Evolutionary conservation across 805 yeast species (phyloP).

Genomic region (Ogataea angusta): DNA sequence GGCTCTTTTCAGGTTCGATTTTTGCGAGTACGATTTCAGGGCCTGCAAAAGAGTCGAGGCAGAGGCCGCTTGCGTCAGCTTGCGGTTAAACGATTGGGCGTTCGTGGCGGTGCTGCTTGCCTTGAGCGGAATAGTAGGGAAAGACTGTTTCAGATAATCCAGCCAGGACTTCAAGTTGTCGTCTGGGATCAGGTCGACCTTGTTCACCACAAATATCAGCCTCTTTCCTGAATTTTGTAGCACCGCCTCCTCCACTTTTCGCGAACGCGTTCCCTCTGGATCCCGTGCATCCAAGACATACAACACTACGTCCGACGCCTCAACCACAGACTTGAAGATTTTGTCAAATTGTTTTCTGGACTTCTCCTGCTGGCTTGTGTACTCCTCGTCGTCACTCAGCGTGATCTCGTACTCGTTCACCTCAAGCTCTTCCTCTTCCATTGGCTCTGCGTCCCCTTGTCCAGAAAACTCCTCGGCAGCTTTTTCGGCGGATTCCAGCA

Average conservation of each 20-base stretch:
- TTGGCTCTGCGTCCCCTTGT: slow-evolving; percentile 35
- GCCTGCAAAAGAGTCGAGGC: slow-evolving; percentile 73
- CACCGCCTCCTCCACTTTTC: slow-evolving; percentile 86
- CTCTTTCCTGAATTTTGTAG: slow-evolving; percentile 77
- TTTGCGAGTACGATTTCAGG: slow-evolving; percentile 79
- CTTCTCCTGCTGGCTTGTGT: slow-evolving; percentile 55
- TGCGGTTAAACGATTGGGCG: slow-evolving; percentile 66
- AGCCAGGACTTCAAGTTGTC: slow-evolving; percentile 83
- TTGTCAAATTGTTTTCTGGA: slow-evolving; percentile 92
- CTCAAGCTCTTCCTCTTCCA: slow-evolving; percentile 41
- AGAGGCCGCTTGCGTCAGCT: slow-evolving; percentile 66
- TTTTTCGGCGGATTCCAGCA: slow-evolving; percentile 83
- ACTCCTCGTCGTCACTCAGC: slow-evolving; percentile 39
- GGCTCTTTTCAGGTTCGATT: slow-evolving; percentile 82
- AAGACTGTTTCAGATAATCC: slow-evolving; percentile 68
- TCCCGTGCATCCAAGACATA: slow-evolving; percentile 98
- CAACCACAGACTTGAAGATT: slow-evolving; percentile 89
- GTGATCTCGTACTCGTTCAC: slow-evolving; percentile 48
- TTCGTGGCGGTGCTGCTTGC: slow-evolving; percentile 76
- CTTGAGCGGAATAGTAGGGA: slow-evolving; percentile 89
- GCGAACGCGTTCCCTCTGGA: slow-evolving; percentile 92
- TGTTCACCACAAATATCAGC: slow-evolving; percentile 80
- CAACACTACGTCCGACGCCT: slow-evolving; percentile 83
- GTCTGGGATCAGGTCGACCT: slow-evolving; percentile 90
- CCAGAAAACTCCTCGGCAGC: slow-evolving; percentile 78